These are phyloP conservation scores for Dalbergia oliveri DNA, from an alignment of 306 rosid genomes.

Conservation along the genomic window DNA sequence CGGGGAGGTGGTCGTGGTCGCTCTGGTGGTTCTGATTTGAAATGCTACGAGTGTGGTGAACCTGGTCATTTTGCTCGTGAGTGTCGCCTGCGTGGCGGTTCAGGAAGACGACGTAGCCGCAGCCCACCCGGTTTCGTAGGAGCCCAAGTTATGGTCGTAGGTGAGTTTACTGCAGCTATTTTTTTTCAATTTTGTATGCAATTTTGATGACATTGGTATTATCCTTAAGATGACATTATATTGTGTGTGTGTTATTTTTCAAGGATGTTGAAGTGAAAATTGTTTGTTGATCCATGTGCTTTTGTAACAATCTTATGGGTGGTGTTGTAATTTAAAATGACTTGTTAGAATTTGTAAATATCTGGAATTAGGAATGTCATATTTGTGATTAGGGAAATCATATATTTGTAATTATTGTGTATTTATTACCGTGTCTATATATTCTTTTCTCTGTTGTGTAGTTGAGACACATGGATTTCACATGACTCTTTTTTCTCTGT, in stretches of 20 bases:
- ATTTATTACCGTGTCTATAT: no score
- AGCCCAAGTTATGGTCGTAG: constrained; percentile 99
- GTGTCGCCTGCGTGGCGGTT: constrained; percentile 90
- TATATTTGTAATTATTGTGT: no score
- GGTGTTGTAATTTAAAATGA: not conserved
- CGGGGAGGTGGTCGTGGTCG: constrained; percentile 89
- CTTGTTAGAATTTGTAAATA: no score
- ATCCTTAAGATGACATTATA: not conserved
- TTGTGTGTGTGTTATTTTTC: not conserved
- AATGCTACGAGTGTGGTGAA: constrained; percentile 98
- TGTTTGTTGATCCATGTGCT: not conserved
- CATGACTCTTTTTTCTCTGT: no score
- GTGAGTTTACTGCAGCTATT: constrained; percentile 48
- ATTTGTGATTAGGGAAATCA: no score
- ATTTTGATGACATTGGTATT: not conserved
- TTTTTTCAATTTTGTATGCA: not conserved
- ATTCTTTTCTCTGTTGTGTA: no score
- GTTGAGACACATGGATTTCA: no score
- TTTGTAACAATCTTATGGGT: not conserved
- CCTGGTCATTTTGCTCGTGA: constrained; percentile 99
- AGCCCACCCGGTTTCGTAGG: constrained; percentile 89
- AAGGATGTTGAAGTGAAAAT: not conserved
- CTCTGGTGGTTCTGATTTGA: constrained; percentile 94
- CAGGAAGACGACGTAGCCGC: constrained; percentile 95
- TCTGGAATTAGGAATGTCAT: no score